Conservation (phyloP, 139 green algal species). For the Volvox africanus region DNA sequence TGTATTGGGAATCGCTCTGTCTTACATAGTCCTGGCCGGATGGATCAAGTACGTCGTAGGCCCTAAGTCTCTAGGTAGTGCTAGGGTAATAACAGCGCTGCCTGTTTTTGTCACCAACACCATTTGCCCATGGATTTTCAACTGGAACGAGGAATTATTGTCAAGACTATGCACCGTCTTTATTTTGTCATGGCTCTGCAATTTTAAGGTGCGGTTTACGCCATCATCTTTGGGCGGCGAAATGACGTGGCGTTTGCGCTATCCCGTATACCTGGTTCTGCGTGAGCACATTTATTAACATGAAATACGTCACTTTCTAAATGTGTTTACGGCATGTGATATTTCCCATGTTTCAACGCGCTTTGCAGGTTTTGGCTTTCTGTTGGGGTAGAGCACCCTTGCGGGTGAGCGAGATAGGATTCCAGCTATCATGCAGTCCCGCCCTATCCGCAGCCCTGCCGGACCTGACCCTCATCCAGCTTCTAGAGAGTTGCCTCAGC, state of each 20-base stretch:
- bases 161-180: not conserved
- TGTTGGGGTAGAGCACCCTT: conserved; percentile 7
- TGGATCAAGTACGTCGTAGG: conserved; percentile 1
- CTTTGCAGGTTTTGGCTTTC: conserved; percentile 28
- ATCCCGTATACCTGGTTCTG: too few relatives aligned
- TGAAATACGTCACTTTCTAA: too few relatives aligned
- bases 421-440: too few relatives aligned
- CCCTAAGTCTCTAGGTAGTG: not conserved
- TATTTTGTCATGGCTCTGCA: conserved; percentile 46
- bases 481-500: too few relatives aligned
- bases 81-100: not conserved
- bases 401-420: not conserved
- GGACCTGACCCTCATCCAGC: too few relatives aligned
- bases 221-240: too few relatives aligned
- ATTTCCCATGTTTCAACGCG: not conserved
- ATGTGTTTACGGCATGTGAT: not conserved
- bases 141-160: conserved; percentile 9
- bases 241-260: too few relatives aligned
- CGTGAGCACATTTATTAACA: too few relatives aligned
- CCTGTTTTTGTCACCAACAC: not conserved
- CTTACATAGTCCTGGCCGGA: not conserved
- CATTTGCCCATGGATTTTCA: conserved; percentile 5
- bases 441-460: too few relatives aligned
- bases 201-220: conserved; percentile 41
- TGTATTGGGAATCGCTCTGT: not conserved